These are phyloP conservation scores for Straminergon stramineum DNA, from an alignment of 225 moss, liverwort and hornwort genomes.

Conservation along the genomic window DNA sequence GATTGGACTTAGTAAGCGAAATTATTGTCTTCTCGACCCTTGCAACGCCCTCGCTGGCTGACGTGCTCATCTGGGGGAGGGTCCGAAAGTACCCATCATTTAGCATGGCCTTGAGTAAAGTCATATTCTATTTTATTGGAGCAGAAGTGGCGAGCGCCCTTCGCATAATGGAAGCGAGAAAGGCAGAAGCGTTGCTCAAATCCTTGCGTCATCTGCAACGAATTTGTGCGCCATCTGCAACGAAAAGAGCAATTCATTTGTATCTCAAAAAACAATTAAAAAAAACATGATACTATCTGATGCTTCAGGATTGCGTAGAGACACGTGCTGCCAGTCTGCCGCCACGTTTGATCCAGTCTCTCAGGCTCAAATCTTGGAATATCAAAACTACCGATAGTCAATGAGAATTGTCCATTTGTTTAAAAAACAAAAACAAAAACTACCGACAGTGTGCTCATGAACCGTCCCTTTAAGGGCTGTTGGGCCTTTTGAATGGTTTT, in stretches of 20 bases:
- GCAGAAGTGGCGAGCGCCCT: neutral
- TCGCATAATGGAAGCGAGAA: neutral
- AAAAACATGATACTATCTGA: neutral
- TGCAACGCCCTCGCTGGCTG: neutral
- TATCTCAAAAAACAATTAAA: neutral
- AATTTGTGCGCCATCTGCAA: neutral
- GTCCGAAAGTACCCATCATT: neutral
- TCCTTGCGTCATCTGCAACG: neutral
- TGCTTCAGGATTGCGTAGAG: neutral
- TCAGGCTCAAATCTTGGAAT: neutral
- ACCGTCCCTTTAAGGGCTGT: no score
- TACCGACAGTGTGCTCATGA: no score
- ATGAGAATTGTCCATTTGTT: no score
- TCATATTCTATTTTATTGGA: neutral
- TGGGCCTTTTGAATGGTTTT: no score
- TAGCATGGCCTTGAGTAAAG: neutral
- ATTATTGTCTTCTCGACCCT: neutral
- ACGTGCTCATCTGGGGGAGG: neutral
- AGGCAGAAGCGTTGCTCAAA: neutral
- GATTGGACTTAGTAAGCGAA: neutral
- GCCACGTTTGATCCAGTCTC: neutral
- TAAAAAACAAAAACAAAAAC: no score
- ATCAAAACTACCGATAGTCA: neutral
- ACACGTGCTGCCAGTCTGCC: neutral
- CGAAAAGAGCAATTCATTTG: neutral